Evolutionary conservation across 257 asterid genomes (phyloP), one percentile per base, ranked within the genome.

Genomic region (Galeopsis tetrahit): DNA sequence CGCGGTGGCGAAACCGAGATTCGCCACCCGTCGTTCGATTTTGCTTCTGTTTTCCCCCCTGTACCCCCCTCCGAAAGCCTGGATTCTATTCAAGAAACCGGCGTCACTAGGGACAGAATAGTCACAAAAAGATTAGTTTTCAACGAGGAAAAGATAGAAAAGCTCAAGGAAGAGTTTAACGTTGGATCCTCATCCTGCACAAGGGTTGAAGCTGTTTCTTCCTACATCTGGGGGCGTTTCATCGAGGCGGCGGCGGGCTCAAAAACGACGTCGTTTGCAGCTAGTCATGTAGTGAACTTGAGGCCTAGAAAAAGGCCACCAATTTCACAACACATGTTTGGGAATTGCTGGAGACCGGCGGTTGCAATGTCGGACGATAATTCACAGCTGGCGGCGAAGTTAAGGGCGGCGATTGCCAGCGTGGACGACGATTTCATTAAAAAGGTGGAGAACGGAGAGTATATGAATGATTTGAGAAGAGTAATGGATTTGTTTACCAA

Each of bases 181-280:
- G n/a, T 7, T 17, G 7, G 0, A 31, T 15, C 49, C 34, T 21
- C 28, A 35, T 31, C 2, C 63, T 61, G 1, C 28, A 48, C 71
- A 7, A 49, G 61, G n/a, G 61, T 67, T 2, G 72, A 68, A 8
- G 63, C 62, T 9, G 51, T 68, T 2, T 68, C 72, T 4, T 14
- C 72, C 36, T 51, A 34, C 72, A 68, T 68, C 40, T 68, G 72
- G 72, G 32, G 72, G 10, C 17, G 62, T n/a, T 68, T 68, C 36
- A 68, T 35, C 7, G 48, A 48, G 1, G 28, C 28, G 1, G 28
- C 72, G 6, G 7, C 31, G 4, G 10, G 3, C 35, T 2, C 11
- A 15, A 14, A 44, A 51, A 49, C 28, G 28, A 0, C 72, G 10
- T 49, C 35, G 61, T 67, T 51, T 15, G 63, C 43, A 2, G 72